A percentile compares a stretch with the other conserved stretches of the same genome.
These are phyloP conservation scores for Canna indica DNA, from an alignment of 176 grass and related monocot species.

Conservation along the genomic window DNA sequence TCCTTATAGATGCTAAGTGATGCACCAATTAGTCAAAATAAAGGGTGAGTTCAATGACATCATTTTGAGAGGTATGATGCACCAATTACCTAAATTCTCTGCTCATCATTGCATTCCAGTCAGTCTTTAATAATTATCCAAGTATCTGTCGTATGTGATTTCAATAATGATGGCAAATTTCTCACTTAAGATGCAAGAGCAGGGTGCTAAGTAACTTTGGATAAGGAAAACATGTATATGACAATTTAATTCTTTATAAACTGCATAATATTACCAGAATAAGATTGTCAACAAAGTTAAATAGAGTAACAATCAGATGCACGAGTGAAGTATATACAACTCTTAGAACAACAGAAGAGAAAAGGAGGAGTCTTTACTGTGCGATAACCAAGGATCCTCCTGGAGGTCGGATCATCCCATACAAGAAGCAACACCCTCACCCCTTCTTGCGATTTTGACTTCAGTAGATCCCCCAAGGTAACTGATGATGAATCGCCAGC, in stretches of 20 bases:
- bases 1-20: not conserved
- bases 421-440: conserved; percentile 68
- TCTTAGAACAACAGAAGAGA: not conserved
- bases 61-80: not conserved
- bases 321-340: too few species aligned
- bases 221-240: not conserved
- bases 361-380: not conserved
- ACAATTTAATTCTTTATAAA: too few species aligned
- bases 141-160: not conserved
- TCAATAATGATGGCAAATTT: not conserved
- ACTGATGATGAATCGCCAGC: not conserved
- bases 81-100: not conserved
- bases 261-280: too few species aligned
- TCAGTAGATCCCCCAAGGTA: conserved; percentile 54
- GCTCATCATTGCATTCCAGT: not conserved
- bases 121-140: not conserved
- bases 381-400: conserved; percentile 45
- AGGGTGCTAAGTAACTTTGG: not conserved
- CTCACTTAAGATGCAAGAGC: not conserved
- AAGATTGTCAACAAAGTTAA: too few species aligned
- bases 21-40: not conserved
- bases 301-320: too few species aligned
- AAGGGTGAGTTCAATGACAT: not conserved
- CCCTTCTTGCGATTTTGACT: conserved; percentile 67
- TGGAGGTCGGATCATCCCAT: conserved; percentile 73